These are phyloP conservation scores for Madurella mycetomatis DNA, from an alignment of 2,329 filamentous ascomycete species.

Conservation along the genomic window DNA sequence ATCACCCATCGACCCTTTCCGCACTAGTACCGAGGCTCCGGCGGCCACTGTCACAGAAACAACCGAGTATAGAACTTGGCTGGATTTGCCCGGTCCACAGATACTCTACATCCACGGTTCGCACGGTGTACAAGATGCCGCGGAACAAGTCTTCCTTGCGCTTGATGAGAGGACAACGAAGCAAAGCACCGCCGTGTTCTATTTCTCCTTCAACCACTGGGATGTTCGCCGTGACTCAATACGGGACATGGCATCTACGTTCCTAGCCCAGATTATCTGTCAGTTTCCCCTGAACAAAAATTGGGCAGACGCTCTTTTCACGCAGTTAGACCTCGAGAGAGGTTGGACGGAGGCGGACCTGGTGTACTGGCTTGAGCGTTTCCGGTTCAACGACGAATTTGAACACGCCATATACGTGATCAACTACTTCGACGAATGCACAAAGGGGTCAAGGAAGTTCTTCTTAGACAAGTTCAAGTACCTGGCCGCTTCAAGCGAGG, in stretches of 20 bases:
- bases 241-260: conserved; percentile 10
- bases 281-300: not conserved
- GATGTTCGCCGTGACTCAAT: conserved; percentile 12
- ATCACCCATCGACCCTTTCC: conserved; percentile 3
- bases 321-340: conserved; percentile 3
- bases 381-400: not conserved
- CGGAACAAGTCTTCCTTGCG: conserved; percentile 8
- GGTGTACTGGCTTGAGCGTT: conserved; percentile 4
- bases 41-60: not conserved
- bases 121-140: not conserved
- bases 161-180: not conserved
- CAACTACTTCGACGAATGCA: conserved; percentile 13
- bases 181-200: conserved; percentile 1
- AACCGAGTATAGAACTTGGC: conserved; percentile 2
- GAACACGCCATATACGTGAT: not conserved
- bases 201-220: conserved; percentile 14
- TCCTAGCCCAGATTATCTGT: conserved; percentile 13
- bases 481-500: not conserved
- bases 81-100: conserved; percentile 4
- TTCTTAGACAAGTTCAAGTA: conserved; percentile 2
- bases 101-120: conserved; percentile 13
- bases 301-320: not conserved
- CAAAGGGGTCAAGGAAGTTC: not conserved
- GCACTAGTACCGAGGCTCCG: not conserved
- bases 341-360: conserved; percentile 13